A percentile compares a stretch with the other conserved stretches of the same genome.
Conservation (phyloP, 805 yeast genomes). For the Torulaspora quercuum region DNA sequence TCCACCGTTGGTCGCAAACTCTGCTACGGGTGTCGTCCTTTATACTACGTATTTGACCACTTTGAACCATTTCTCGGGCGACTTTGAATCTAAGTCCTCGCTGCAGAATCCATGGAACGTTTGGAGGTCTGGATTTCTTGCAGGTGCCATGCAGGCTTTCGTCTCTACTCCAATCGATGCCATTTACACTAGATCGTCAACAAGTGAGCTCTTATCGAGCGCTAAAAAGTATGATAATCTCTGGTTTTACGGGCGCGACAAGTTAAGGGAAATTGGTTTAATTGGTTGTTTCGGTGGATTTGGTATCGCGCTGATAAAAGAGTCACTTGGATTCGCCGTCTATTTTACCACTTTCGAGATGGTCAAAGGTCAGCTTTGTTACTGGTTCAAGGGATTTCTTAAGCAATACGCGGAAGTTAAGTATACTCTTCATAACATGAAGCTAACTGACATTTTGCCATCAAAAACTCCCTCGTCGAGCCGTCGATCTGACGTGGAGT, state of each 20-base stretch:
- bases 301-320: conserved; percentile 72
- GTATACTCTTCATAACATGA: conserved; percentile 23
- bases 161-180: conserved; percentile 96
- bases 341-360: conserved; percentile 79
- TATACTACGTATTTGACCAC: conserved; percentile 75
- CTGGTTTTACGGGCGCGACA: conserved; percentile 71
- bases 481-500: conserved; percentile 22
- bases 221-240: conserved; percentile 54
- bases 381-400: conserved; percentile 45
- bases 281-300: conserved; percentile 89
- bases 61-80: conserved; percentile 30
- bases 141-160: conserved; percentile 83
- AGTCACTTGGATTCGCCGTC: conserved; percentile 75
- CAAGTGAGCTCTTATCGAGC: conserved; percentile 68
- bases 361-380: conserved; percentile 66
- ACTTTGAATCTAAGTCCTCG: conserved; percentile 25
- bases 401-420: conserved; percentile 44
- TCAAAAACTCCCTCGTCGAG: conserved; percentile 19
- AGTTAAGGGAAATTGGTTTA: conserved; percentile 68
- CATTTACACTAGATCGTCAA: conserved; percentile 73
- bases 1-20: conserved; percentile 86
- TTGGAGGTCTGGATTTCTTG: conserved; percentile 73
- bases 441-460: conserved; percentile 27
- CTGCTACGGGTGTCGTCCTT: conserved; percentile 81
- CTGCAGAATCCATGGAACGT: conserved; percentile 47